A percentile compares a stretch with the other conserved stretches of the same genome.
Evolutionary conservation across 108 stramenopile species (phyloP).

Genomic region (Schizochytrium sp.): DNA sequence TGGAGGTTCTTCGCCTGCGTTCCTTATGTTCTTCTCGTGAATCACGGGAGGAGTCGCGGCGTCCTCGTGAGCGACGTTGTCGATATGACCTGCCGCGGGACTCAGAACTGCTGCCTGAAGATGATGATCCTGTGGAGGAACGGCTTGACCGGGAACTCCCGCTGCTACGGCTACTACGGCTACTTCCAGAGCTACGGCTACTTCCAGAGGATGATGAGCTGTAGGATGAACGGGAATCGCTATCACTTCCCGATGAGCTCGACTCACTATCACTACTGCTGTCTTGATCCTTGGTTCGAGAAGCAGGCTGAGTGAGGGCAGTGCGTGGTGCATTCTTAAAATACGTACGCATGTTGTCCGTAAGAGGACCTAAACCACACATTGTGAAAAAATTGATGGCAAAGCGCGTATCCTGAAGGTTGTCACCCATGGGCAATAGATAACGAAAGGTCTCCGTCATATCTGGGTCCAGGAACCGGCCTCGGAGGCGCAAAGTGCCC

Average conservation of each 20-base stretch:
- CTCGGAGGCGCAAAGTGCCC: slow-evolving; percentile 89
- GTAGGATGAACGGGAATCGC: not conserved
- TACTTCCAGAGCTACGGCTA: not conserved
- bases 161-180: slow-evolving; percentile 21
- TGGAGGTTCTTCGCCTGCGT: too few relatives aligned
- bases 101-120: not conserved
- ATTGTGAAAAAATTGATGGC: slow-evolving; percentile 99
- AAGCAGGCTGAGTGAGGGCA: slow-evolving; percentile 36
- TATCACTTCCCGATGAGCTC: not conserved
- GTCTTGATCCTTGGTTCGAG: not conserved
- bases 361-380: slow-evolving; percentile 96
- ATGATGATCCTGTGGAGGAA: not conserved
- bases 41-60: too few relatives aligned
- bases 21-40: too few relatives aligned
- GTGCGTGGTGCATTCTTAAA: slow-evolving; percentile 91
- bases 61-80: not conserved
- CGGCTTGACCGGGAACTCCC: not conserved
- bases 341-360: slow-evolving; percentile 93
- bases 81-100: not conserved
- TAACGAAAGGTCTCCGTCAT: slow-evolving; percentile 86
- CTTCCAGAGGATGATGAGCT: not conserved
- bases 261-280: too few relatives aligned
- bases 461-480: slow-evolving; percentile 80
- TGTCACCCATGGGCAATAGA: slow-evolving; percentile 91
- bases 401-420: slow-evolving; percentile 94